Evolutionary conservation across 2,329 filamentous ascomycete genomes (phyloP).

Genomic region (Pseudocercospora fuligena): DNA sequence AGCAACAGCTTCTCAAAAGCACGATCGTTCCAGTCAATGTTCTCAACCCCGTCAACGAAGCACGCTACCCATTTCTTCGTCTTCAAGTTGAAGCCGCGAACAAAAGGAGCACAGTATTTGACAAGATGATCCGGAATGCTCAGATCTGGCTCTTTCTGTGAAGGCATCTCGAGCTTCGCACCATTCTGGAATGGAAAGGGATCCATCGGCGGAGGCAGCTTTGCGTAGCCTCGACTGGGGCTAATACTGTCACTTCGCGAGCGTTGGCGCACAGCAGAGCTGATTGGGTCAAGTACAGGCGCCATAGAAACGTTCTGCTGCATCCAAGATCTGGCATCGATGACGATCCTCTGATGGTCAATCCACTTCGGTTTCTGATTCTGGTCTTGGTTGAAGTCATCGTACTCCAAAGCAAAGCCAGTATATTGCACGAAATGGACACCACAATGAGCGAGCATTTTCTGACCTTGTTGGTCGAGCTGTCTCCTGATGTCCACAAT

Average conservation of each 20-base stretch:
- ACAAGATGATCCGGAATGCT: not conserved
- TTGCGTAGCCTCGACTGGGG: not conserved
- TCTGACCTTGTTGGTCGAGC: slow-evolving; percentile 15
- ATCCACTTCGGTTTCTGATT: slow-evolving; percentile 10
- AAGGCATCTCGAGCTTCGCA: not conserved
- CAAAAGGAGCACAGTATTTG: slow-evolving; percentile 8
- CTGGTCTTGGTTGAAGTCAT: not conserved
- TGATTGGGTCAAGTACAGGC: slow-evolving; percentile 4
- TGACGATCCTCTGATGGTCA: slow-evolving; percentile 9
- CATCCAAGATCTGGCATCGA: slow-evolving; percentile 8
- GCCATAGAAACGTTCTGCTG: slow-evolving; percentile 7
- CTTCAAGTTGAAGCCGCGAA: slow-evolving; percentile 14
- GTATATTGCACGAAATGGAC: slow-evolving; percentile 11
- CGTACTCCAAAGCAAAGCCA: slow-evolving; percentile 10
- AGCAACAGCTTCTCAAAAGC: slow-evolving; percentile 7
- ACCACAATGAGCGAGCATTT: slow-evolving; percentile 17
- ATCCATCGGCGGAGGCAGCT: not conserved
- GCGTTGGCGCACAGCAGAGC: slow-evolving; percentile 1
- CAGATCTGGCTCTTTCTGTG: not conserved
- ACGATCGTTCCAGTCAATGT: slow-evolving; percentile 6
- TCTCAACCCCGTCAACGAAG: not conserved
- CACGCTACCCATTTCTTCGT: slow-evolving; percentile 12
- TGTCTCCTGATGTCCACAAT: slow-evolving; percentile 21
- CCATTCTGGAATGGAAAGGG: not conserved
- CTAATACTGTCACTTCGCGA: slow-evolving; percentile 12